Conservation (phyloP, 768 basidiomycete species). For the Baorangia bicolor region DNA sequence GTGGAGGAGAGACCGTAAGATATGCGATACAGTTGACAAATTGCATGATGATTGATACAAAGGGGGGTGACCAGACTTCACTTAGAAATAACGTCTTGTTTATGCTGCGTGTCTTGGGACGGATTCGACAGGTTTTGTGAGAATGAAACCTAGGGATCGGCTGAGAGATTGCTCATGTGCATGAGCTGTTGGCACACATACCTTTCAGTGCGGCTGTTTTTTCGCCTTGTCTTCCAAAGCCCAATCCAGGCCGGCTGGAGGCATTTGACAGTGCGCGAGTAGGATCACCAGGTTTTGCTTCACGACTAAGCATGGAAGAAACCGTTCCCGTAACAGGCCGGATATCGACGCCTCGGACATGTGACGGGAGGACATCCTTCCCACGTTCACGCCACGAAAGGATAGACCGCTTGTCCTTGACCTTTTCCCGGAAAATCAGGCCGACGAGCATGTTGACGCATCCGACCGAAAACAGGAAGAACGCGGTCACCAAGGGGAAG, state of each 20-base stretch:
- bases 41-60: constrained; percentile 2
- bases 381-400: constrained; percentile 61
- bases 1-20: background rate
- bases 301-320: constrained; percentile 9
- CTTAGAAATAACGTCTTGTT: background rate
- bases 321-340: constrained; percentile 16
- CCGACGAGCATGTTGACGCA: constrained; percentile 82
- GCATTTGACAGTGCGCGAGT: constrained; percentile 14
- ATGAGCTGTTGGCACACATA: constrained; percentile 19
- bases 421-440: constrained; percentile 71
- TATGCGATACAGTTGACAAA: background rate
- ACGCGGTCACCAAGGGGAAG: constrained; percentile 85
- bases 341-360: constrained; percentile 21
- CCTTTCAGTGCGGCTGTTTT: constrained; percentile 72
- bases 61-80: background rate
- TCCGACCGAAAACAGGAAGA: constrained; percentile 81
- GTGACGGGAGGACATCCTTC: constrained; percentile 56
- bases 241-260: constrained; percentile 48
- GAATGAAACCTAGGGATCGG: constrained; percentile 46
- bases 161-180: background rate
- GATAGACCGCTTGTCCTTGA: constrained; percentile 65
- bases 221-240: constrained; percentile 82
- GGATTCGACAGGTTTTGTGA: constrained; percentile 58
- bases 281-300: constrained; percentile 9
- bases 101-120: constrained; percentile 45